Conservation (phyloP, 768 basidiomycete species). For the Mycena haematopus region DNA sequence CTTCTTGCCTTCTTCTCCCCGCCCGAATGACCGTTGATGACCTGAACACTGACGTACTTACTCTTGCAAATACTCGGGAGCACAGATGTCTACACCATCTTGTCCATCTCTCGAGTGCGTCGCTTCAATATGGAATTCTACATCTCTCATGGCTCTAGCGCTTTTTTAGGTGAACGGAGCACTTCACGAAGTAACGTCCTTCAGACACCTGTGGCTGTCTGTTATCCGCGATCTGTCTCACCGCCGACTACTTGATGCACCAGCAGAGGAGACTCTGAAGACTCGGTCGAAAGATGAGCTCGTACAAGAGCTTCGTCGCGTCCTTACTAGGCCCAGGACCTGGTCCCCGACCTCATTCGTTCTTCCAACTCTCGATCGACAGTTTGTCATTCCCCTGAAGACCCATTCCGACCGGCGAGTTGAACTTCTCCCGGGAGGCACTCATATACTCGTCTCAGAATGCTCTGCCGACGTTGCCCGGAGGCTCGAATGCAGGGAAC, state of each 20-base stretch:
- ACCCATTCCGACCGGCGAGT: neutral
- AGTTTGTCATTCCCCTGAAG: neutral
- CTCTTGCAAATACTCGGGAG: too few relatives aligned
- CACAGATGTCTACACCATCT: too few relatives aligned
- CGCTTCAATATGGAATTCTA: too few relatives aligned
- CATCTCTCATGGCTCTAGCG: too few relatives aligned
- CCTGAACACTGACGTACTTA: too few relatives aligned
- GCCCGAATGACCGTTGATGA: too few relatives aligned
- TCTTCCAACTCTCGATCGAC: neutral
- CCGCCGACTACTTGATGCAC: neutral
- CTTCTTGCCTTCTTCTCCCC: too few relatives aligned
- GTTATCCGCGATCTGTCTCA: neutral
- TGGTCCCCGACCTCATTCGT: neutral
- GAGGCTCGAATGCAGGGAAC: neutral
- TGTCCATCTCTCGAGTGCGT: too few relatives aligned
- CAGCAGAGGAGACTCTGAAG: neutral
- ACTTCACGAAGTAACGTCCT: neutral
- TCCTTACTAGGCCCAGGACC: neutral
- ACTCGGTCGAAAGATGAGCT: neutral
- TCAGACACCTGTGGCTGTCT: neutral
- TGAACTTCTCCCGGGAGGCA: conserved; percentile 1
- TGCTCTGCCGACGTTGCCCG: too few relatives aligned
- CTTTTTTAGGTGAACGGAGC: neutral
- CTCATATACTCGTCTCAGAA: neutral
- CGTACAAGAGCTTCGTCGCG: neutral